phyloP scores from a whole-genome alignment of 2,329 filamentous ascomycete genomes.

The Sporothrix variecibatus region DNA sequence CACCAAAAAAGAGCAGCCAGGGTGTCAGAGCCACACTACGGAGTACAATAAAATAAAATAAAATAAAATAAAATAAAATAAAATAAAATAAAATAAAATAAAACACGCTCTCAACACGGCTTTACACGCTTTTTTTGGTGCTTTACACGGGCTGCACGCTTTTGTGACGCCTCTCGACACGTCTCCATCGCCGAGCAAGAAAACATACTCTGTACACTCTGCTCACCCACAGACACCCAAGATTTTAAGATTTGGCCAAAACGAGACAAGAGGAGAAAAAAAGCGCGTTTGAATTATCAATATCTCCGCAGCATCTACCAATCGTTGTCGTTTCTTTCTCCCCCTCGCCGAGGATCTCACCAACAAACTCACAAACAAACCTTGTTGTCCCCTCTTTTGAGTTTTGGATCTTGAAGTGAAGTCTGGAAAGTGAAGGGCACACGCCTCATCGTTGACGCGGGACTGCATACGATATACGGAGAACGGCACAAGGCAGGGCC shows the following conservation, averaged over 20 bases:
- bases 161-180: constrained; percentile 13
- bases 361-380: background rate
- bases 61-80: background rate
- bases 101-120: constrained; percentile 9
- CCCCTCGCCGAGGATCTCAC: background rate
- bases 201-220: background rate
- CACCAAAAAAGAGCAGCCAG: background rate
- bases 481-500: background rate
- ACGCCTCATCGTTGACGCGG: constrained; percentile 7
- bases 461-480: constrained; percentile 1
- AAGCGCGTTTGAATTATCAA: constrained; percentile 22
- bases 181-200: constrained; percentile 10
- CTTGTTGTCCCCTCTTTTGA: background rate
- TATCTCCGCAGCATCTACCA: constrained; percentile 22
- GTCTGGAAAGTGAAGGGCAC: background rate
- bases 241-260: background rate
- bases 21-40: background rate
- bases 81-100: background rate
- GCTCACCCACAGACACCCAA: background rate
- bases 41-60: background rate
- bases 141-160: background rate
- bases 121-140: background rate
- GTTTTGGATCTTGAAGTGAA: background rate
- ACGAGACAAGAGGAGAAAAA: constrained; percentile 10
- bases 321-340: constrained; percentile 11